These are phyloP conservation scores for Pseudocercospora pini-densiflorae DNA, from an alignment of 2,329 filamentous ascomycete species.

Conservation along the genomic window DNA sequence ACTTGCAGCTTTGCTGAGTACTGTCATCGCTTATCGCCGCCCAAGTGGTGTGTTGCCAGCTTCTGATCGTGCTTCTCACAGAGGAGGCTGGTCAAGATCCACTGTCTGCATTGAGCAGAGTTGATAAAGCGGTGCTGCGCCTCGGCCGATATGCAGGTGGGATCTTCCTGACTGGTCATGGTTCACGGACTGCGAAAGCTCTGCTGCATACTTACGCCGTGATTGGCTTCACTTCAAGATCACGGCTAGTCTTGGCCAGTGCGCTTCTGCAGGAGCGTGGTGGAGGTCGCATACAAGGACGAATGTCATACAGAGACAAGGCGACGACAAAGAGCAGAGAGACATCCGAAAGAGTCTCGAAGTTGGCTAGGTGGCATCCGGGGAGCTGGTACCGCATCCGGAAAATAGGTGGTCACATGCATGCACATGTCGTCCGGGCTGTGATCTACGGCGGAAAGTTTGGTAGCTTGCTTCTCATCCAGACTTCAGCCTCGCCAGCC, in stretches of 20 bases:
- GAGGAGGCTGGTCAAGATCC: conserved; percentile 4
- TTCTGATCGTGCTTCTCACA: not conserved
- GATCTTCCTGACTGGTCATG: not conserved
- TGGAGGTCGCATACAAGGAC: not conserved
- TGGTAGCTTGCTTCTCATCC: conserved; percentile 1
- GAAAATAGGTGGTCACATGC: not conserved
- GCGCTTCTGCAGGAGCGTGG: not conserved
- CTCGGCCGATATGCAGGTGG: not conserved
- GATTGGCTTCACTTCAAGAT: not conserved
- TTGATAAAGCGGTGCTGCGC: not conserved
- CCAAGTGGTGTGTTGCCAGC: not conserved
- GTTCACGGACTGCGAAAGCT: not conserved
- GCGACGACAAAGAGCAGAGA: not conserved
- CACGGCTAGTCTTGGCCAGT: not conserved
- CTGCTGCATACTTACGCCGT: not conserved
- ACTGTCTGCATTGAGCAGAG: not conserved
- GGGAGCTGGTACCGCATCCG: not conserved
- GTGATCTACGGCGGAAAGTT: not conserved
- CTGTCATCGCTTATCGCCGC: not conserved
- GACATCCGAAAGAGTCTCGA: not conserved
- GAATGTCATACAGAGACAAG: not conserved
- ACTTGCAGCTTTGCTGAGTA: not conserved
- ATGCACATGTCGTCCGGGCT: not conserved
- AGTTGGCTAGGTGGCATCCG: not conserved
- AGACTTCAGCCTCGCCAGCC: not conserved